Evolutionary conservation across 129 eudicot species (phyloP), one percentile per base, ranked within the genome.

Genomic region (Lactuca saligna): DNA sequence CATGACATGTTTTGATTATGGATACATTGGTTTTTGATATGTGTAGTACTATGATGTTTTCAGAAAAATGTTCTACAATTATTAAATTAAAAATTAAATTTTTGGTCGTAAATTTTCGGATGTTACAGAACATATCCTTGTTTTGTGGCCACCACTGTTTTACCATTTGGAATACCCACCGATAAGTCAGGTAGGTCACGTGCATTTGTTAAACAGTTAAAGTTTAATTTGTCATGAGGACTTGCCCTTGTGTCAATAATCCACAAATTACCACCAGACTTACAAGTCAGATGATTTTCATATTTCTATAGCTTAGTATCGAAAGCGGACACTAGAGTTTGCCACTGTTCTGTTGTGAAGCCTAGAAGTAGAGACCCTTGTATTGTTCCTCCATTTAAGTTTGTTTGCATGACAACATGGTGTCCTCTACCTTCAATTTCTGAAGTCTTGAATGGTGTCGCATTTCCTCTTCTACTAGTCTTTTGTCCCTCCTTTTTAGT

Each of bases 201-300:
- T 25, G 39, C 33, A 8, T 33, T 5, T 15, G 6, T 15, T 5
- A 63, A n/a, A 39, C 8, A 63, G 10, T 41, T 9, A 41, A 41
- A 5, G 10, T 41, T 41, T 41, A 4, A 6, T 9, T 6, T 41
- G 10, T 0, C 50, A 44, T 63, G 68, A 34, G 10, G 31, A 0
- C 8, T 14, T 38, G 35, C 68, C 25, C 68, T 7, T 38, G 54
- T 63, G 53, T 63, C 68, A 39, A 63, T 63, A 17, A 63, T 63
- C 68, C 53, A 63, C 2, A 63, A 15, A 39, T 41, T 7, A 8
- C 29, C 33, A 4, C 13, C 32, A 63, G 6, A 63, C 68, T 63
- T 63, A 63, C 68, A 8, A 8, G 8, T 63, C 1, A 63, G 12
- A 12, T 10, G 68, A 44, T 63, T 61, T 6, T n/a, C 9, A 12